These are phyloP conservation scores for Calonectria montana DNA, from an alignment of 2,329 filamentous ascomycete genomes.

Conservation along the genomic window DNA sequence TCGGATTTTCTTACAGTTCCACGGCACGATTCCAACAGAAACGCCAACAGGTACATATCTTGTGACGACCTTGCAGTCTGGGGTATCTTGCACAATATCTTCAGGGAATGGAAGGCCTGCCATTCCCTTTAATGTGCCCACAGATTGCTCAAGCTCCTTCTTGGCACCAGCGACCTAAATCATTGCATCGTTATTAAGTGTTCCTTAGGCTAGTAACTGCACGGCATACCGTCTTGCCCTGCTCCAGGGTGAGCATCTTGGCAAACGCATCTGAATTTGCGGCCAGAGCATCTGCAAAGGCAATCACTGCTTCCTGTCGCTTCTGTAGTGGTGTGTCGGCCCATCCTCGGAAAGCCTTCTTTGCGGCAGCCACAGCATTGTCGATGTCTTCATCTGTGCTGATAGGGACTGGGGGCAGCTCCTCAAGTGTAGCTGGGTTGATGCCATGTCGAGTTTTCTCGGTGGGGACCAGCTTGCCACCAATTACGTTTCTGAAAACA, in stretches of 20 bases:
- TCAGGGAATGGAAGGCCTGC: slow-evolving; percentile 12
- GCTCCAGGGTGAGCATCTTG: slow-evolving; percentile 18
- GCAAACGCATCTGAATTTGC: slow-evolving; percentile 26
- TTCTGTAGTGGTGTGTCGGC: slow-evolving; percentile 47
- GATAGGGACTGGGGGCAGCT: slow-evolving; percentile 63
- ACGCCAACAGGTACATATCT: slow-evolving; percentile 18
- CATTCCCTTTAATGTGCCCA: slow-evolving; percentile 1
- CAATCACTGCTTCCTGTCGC: slow-evolving; percentile 40
- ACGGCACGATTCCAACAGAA: slow-evolving; percentile 19
- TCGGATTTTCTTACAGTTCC: slow-evolving; percentile 6
- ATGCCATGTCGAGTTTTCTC: slow-evolving; percentile 58
- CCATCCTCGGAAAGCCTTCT: slow-evolving; percentile 61
- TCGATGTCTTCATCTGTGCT: slow-evolving; percentile 61
- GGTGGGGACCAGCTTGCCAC: slow-evolving; percentile 55
- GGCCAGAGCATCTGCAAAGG: slow-evolving; percentile 14
- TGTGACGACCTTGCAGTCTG: slow-evolving; percentile 3
- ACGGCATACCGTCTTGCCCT: slow-evolving; percentile 20
- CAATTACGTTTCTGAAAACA: slow-evolving; percentile 59
- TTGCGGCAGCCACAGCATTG: slow-evolving; percentile 59
- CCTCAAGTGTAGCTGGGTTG: slow-evolving; percentile 62
- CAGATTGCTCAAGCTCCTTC: not conserved
- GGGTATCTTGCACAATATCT: slow-evolving; percentile 10
- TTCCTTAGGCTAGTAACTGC: too few species aligned
- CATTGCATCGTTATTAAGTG: not conserved
- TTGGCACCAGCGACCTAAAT: not conserved